Evolutionary conservation across 257 asterid species (phyloP), one percentile per base, ranked within the genome.

Genomic region (Solanum chiquidenum): DNA sequence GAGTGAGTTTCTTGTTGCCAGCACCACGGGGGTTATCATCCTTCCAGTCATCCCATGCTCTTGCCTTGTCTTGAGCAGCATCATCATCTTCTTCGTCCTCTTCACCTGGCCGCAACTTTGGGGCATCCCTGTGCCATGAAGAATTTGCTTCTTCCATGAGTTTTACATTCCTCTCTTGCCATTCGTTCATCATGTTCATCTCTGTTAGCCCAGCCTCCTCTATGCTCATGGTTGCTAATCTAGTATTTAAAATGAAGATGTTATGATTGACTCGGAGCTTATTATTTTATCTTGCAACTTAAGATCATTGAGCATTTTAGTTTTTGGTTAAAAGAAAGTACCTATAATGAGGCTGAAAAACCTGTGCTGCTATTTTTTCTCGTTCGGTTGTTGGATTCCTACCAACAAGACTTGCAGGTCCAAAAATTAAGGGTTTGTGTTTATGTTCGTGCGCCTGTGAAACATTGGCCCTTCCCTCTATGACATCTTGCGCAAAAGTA

Each of bases 11-110:
- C 94, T 91, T 97, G 86, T 97, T 97, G 85, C 99, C 99, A 12
- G 98, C 98, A 42, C 99, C 99, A 35, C 98, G 98, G 72, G 98
- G 98, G 86, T 96, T 97, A 82, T 97, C 99, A 37, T 97, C 99
- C 90, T 97, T 97, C 99, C 99, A 97, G 92, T 97, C 98, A 64
- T 95, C 99, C 99, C 98, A 95, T 0, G 97, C 96, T 90, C 99
- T 95, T 16, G 98, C 99, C 94, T 92, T 94, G 2, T 94, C 98
- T 90, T 92, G 95, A 72, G 99, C 99, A 86, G 94, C 99, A 72
- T 94, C 99, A 52, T 95, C 96, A 44, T 95, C 96, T 2, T 93
- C 95, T 1, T 92, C 98, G 0, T 94, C 98, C 2, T 93, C 95
- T 0, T 90, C 92, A 11, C 91, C 88, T 12, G 94, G 97, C 87